Evolutionary conservation across 1,284 basidiomycete species (phyloP).

Genomic region (Megacollybia platyphylla): DNA sequence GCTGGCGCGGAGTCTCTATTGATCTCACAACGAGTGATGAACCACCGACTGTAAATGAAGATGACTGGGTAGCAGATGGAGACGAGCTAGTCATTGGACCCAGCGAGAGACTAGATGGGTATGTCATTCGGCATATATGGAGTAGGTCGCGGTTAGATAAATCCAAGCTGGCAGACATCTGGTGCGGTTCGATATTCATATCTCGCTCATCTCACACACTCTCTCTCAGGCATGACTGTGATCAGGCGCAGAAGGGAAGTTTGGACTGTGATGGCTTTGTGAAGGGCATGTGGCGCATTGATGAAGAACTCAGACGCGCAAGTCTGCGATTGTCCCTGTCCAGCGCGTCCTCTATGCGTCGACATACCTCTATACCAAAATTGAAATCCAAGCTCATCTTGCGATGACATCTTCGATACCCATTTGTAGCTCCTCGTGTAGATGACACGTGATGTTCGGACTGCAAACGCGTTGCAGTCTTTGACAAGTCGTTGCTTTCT

Average conservation of each 20-base stretch:
- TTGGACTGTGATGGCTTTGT: conserved; percentile 57
- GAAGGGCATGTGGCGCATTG: conserved; percentile 73
- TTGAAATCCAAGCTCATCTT: neutral
- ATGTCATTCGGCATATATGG: conserved; percentile 52
- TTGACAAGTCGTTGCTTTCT: too few relatives aligned
- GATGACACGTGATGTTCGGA: too few relatives aligned
- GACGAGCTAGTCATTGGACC: conserved; percentile 13
- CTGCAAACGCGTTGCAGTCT: too few relatives aligned
- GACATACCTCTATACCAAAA: neutral
- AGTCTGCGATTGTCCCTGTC: conserved; percentile 29
- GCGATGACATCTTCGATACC: neutral
- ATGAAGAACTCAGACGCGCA: conserved; percentile 63
- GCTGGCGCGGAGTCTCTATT: conserved; percentile 68
- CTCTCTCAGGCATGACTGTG: conserved; percentile 49
- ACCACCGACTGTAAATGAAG: conserved; percentile 7
- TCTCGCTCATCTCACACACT: conserved; percentile 1
- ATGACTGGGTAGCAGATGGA: conserved; percentile 6
- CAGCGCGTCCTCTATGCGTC: conserved; percentile 1
- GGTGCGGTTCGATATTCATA: conserved; percentile 25
- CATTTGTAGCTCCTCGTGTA: neutral
- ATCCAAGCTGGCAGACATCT: conserved; percentile 45
- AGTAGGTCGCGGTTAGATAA: conserved; percentile 41
- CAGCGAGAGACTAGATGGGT: conserved; percentile 39
- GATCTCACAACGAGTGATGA: conserved; percentile 44
- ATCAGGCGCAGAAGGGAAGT: conserved; percentile 36